phyloP scores from a whole-genome alignment of 1,139 yeast genomes.

The Yamadazyma friedrichii region DNA sequence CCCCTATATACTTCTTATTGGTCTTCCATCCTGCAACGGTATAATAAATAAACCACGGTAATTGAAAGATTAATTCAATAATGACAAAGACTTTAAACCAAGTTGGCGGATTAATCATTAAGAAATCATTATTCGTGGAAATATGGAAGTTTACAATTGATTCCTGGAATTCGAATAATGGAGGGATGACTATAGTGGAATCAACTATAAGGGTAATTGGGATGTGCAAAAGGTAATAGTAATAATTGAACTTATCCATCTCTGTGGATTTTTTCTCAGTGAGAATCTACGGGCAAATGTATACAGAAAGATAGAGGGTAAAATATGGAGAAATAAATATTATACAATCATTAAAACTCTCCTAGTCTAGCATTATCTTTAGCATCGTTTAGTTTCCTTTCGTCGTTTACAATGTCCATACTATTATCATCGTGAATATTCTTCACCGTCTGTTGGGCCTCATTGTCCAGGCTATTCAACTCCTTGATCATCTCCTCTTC shows the following conservation, averaged over 20 bases:
- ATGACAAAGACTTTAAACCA: conserved; percentile 76
- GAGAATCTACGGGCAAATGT: neutral
- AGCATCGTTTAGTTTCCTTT: conserved; percentile 3
- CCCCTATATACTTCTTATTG: conserved; percentile 41
- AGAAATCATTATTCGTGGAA: conserved; percentile 62
- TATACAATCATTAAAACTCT: conserved; percentile 1
- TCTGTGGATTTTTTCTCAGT: too few relatives aligned
- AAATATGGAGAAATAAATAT: neutral
- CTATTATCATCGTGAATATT: conserved; percentile 46
- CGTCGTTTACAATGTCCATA: conserved; percentile 12
- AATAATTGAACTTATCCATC: conserved; percentile 52
- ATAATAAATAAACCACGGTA: conserved; percentile 61
- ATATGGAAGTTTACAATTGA: conserved; percentile 58
- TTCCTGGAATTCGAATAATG: conserved; percentile 48
- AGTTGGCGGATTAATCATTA: conserved; percentile 51
- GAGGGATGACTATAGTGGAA: conserved; percentile 68
- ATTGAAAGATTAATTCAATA: conserved; percentile 70
- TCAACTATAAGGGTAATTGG: conserved; percentile 77
- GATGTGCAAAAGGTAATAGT: conserved; percentile 56
- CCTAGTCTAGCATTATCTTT: conserved; percentile 29
- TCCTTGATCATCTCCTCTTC: conserved; percentile 56
- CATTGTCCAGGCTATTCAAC: conserved; percentile 62
- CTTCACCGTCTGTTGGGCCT: conserved; percentile 48
- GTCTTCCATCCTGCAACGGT: conserved; percentile 16
- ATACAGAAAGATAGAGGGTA: neutral